Evolutionary conservation across 768 basidiomycete genomes (phyloP), one percentile per base, ranked within the genome.

Genomic region (Amanita fuliginea): DNA sequence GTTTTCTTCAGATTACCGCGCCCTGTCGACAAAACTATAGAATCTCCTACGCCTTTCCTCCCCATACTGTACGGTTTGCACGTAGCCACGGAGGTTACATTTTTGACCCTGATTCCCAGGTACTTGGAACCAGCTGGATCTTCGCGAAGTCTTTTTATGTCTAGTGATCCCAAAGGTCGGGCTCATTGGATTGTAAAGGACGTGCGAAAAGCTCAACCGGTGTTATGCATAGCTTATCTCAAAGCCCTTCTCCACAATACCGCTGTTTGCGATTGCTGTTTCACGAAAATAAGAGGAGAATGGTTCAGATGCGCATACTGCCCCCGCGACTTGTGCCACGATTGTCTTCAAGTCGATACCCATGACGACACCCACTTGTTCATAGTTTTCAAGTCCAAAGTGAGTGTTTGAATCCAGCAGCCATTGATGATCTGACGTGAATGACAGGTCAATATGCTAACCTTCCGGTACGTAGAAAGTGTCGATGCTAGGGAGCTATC

Each of bases 241-340:
- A 63, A 64, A 13, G 61, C 67, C 30, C 69, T 93, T 14, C 57
- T 71, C 39, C 89, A 93, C 60, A 58, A 68, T 3, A 67, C 75
- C 18, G 86, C 91, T 5, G 64, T 91, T 5, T 97, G 94, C 56
- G 94, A 97, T 65, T 77, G 82, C 40, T 94, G 94, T 62, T 78
- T 91, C 71, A 75, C 73, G 21, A 75, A 73, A 44, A 94, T 96
- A 47, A 67, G 71, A n/a, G 94, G 94, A 13, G 77, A 80, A 56
- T 97, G 94, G 94, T 86, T 83, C 65, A 78, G 86, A 56, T 97
- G 94, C 59, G 90, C 80, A 3, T 89, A 91, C 59, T 96, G 93
- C 59, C 74, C 75, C 5, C 81, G 77, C 56, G 94, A 97, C 61
- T 68, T 95, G n/a, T 96, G 94, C 65, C 80, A 80, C 36, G 74